Conservation (phyloP, 2,329 filamentous ascomycete species). For the Bipolaris victoriae region DNA sequence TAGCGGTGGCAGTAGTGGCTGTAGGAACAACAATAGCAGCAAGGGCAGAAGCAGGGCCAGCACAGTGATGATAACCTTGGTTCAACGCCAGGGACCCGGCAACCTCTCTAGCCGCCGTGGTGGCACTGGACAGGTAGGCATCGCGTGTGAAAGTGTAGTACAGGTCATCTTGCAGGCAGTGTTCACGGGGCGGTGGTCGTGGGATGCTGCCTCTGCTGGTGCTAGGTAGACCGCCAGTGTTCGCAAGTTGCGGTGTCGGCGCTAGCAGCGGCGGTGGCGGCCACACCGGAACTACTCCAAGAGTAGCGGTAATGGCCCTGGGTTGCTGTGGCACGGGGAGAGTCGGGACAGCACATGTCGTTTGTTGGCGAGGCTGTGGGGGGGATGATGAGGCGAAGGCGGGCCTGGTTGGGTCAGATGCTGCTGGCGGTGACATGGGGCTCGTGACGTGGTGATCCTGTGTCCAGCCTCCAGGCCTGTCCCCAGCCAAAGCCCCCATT, state of each 20-base stretch:
- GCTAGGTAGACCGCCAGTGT: conserved; percentile 1
- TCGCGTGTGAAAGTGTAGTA: conserved; percentile 12
- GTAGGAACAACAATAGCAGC: neutral
- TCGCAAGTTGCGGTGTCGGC: conserved; percentile 13
- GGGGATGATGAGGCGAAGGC: conserved; percentile 5
- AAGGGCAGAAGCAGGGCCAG: neutral
- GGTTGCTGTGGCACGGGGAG: conserved; percentile 1
- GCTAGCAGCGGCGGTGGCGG: conserved; percentile 6
- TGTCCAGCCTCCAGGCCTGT: conserved; percentile 8
- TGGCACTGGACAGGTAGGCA: conserved; percentile 15
- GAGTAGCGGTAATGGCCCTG: neutral
- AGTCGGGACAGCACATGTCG: conserved; percentile 1
- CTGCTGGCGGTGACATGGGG: conserved; percentile 10
- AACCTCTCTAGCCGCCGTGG: conserved; percentile 7
- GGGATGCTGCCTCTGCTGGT: conserved; percentile 9
- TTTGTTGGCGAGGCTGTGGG: neutral
- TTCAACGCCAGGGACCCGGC: neutral
- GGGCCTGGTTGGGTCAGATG: conserved; percentile 23
- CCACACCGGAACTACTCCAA: neutral
- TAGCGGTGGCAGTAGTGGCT: neutral
- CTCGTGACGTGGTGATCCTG: conserved; percentile 21
- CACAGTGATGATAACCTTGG: neutral
- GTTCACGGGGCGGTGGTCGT: conserved; percentile 19
- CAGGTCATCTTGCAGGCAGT: conserved; percentile 19
- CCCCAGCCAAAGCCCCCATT: neutral